Conservation (phyloP, 768 basidiomycete species). For the Obba rivulosa region DNA sequence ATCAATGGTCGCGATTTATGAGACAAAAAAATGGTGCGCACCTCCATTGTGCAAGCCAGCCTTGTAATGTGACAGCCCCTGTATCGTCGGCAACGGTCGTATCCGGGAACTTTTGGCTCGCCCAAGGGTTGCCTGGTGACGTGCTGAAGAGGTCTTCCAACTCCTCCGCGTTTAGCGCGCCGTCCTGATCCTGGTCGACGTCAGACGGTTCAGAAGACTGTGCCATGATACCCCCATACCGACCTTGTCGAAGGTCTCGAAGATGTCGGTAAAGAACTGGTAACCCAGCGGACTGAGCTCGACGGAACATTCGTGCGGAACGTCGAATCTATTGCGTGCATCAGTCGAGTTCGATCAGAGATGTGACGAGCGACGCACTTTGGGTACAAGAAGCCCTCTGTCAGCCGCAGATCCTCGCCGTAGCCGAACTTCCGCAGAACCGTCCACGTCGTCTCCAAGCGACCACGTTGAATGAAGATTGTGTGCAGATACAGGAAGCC, state of each 20-base stretch:
- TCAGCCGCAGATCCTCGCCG: conserved; percentile 86
- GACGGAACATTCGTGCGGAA: conserved; percentile 89
- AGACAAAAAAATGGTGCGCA: conserved; percentile 21
- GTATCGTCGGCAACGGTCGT: conserved; percentile 82
- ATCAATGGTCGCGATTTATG: neutral
- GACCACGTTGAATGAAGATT: conserved; percentile 91
- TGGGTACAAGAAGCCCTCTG: conserved; percentile 82
- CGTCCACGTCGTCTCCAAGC: conserved; percentile 97
- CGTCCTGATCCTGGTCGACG: conserved; percentile 78
- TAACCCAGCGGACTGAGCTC: conserved; percentile 93
- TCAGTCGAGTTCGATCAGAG: neutral
- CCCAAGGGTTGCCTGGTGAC: conserved; percentile 97
- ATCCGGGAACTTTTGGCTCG: conserved; percentile 84
- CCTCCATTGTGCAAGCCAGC: conserved; percentile 99
- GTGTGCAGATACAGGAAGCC: conserved; percentile 96
- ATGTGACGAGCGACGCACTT: conserved; percentile 48
- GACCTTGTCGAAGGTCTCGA: conserved; percentile 93
- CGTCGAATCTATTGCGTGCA: conserved; percentile 67
- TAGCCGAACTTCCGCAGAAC: conserved; percentile 94
- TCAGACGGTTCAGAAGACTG: neutral
- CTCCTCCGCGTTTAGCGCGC: conserved; percentile 79
- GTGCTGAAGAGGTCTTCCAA: conserved; percentile 89
- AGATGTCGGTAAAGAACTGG: conserved; percentile 95
- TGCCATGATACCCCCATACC: conserved; percentile 1
- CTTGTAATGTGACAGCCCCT: conserved; percentile 91